phyloP scores from a whole-genome alignment of 495 filamentous ascomycete genomes.

The Neurospora sp. region DNA sequence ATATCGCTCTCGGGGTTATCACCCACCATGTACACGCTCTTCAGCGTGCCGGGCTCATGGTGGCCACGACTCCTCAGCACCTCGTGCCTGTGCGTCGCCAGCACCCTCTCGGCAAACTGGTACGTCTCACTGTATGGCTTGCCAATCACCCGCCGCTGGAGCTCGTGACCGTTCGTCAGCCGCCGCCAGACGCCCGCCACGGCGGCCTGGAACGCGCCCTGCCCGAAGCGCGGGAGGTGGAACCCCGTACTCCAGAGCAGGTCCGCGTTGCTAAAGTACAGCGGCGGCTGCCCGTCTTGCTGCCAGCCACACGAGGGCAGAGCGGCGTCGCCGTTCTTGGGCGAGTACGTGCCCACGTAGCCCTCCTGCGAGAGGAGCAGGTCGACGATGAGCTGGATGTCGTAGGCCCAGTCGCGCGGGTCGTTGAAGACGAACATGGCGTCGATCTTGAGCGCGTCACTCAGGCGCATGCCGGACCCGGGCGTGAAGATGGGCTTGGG shows the following conservation, averaged over 20 bases:
- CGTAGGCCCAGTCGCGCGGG: conserved; percentile 88
- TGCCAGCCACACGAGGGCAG: conserved; percentile 69
- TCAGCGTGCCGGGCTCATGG: conserved; percentile 29
- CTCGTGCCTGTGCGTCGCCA: conserved; percentile 48
- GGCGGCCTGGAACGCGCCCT: conserved; percentile 81
- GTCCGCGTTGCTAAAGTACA: conserved; percentile 86
- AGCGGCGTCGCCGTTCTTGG: conserved; percentile 45
- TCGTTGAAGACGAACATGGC: conserved; percentile 87
- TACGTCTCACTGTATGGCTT: conserved; percentile 76
- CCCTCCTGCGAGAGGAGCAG: conserved; percentile 65
- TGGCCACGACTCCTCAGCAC: conserved; percentile 25
- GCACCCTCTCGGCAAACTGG: conserved; percentile 66
- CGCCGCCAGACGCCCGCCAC: conserved; percentile 68
- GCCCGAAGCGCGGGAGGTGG: conserved; percentile 80
- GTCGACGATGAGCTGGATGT: conserved; percentile 72
- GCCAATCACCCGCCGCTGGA: conserved; percentile 63
- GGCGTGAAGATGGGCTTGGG: conserved; percentile 26
- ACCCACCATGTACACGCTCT: conserved; percentile 88
- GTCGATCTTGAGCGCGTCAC: conserved; percentile 54
- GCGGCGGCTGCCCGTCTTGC: conserved; percentile 63
- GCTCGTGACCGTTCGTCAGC: conserved; percentile 51
- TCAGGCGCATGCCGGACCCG: conserved; percentile 7
- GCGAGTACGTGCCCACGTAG: conserved; percentile 64
- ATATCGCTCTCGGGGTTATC: conserved; percentile 95
- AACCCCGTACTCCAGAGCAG: conserved; percentile 77